A percentile compares a stretch with the other conserved stretches of the same genome.
phyloP scores from a whole-genome alignment of 441 rosid genomes.

The Melianthus villosus region DNA sequence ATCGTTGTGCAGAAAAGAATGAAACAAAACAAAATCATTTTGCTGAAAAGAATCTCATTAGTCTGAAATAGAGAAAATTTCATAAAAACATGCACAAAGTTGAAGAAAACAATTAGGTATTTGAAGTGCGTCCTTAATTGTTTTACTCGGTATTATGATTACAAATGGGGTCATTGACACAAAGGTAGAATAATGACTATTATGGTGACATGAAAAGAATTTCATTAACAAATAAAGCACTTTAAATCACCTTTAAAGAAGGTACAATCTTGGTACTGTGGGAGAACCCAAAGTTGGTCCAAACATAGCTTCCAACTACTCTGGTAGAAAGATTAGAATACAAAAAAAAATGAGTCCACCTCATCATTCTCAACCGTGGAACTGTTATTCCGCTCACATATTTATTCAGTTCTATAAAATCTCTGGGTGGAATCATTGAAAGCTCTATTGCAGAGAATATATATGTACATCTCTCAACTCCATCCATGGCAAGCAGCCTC shows the following conservation, averaged over 20 bases:
- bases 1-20: too few species aligned
- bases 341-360: slow-evolving; percentile 25
- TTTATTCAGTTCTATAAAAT: slow-evolving; percentile 13
- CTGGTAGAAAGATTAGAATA: slow-evolving; percentile 42
- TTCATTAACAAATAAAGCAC: too few species aligned
- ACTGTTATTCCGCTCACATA: slow-evolving; percentile 10
- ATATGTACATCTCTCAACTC: slow-evolving; percentile 67
- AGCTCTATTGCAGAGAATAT: slow-evolving; percentile 46
- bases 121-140: too few species aligned
- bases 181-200: too few species aligned
- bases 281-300: slow-evolving; percentile 74
- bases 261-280: slow-evolving; percentile 62
- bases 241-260: slow-evolving; percentile 65
- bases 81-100: too few species aligned
- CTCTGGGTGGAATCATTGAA: slow-evolving; percentile 12
- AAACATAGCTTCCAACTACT: slow-evolving; percentile 37
- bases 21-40: too few species aligned
- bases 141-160: too few species aligned
- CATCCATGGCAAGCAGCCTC: slow-evolving; percentile 93
- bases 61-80: too few species aligned
- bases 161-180: too few species aligned
- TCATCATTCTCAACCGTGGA: slow-evolving; percentile 14
- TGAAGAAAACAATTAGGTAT: too few species aligned
- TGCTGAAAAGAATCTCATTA: too few species aligned
- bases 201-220: too few species aligned